These are phyloP conservation scores for Stephanodiscus triporus DNA, from an alignment of 108 stramenopile genomes.

Conservation along the genomic window DNA sequence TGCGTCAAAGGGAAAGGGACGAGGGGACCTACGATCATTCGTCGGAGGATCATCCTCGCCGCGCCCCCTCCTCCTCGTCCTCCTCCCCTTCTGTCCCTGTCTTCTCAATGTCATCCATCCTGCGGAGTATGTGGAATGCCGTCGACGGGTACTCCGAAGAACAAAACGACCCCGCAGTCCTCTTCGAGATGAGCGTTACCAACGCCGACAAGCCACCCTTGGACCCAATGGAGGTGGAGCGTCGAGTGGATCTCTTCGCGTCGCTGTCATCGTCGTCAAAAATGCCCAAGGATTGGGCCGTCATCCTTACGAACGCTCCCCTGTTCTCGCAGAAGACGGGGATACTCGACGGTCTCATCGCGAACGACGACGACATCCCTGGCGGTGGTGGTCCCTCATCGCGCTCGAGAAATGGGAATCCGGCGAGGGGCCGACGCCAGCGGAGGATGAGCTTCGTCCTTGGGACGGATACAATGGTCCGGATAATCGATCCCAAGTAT, in stretches of 20 bases:
- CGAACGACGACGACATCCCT: neutral
- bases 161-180: constrained; percentile 42
- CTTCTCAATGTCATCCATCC: constrained; percentile 29
- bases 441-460: constrained; percentile 75
- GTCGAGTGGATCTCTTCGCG: constrained; percentile 61
- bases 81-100: constrained; percentile 19
- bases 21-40: constrained; percentile 2
- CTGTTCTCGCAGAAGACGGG: constrained; percentile 70
- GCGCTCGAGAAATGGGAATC: neutral
- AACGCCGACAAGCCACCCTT: constrained; percentile 89
- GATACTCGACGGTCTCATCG: constrained; percentile 41
- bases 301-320: constrained; percentile 81
- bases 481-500: constrained; percentile 90
- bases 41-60: neutral
- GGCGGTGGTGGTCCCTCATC: neutral
- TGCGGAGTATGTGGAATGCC: constrained; percentile 38
- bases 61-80: neutral
- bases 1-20: constrained; percentile 19
- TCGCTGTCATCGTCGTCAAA: constrained; percentile 32
- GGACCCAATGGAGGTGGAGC: constrained; percentile 54
- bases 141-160: constrained; percentile 18
- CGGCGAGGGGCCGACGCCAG: neutral
- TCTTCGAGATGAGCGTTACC: constrained; percentile 81
- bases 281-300: constrained; percentile 76
- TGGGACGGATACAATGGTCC: constrained; percentile 88